Evolutionary conservation across 176 grass and related monocot genomes (phyloP), one percentile per base, ranked within the genome.

Genomic region (Echinochloa phyllopogon): DNA sequence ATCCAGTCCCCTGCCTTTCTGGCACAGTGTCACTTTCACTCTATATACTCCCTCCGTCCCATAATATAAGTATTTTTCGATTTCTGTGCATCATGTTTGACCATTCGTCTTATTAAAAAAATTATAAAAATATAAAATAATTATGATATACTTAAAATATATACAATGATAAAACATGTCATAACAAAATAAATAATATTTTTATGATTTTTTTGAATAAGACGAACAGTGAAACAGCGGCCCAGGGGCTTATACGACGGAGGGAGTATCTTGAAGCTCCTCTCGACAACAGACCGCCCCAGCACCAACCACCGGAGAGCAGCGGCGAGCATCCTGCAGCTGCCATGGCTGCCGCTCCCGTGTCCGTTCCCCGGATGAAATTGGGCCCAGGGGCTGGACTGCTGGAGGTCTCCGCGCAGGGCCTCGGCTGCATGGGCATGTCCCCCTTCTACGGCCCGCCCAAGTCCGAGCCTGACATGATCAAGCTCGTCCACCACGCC

Each of bases 351-450:
- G 65, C n/a, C n/a, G n/a, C n/a, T n/a, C n/a, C n/a, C n/a, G n/a
- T n/a, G n/a, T n/a, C 78, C 40, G 73, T 92, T 1, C 85, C 57
- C 9, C 83, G 91, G 18, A 91, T 97, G 23, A 92, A 92, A 87
- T 80, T 97, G 92, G 95, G 0, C 91, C 92, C 92, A 98, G 60
- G 95, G 95, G n/a, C n/a, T n/a, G n/a, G n/a, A n/a, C n/a, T n/a
- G 15, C 76, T 98, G 40, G 92, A 91, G 87, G 88, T 98, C 40
- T 98, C 92, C 17, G 79, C 75, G 10, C 94, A 92, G 75, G 87
- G 92, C 42, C 87, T 97, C 14, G 95, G 95, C 24, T 98, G 95
- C 84, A 86, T 98, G 90, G 84, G 92, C n/a, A 97, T 97, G 94
- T 91, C 91, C 8, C 20, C 63, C 82, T 80, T 85, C 83, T 94